Percentiles rank a stretch among this genome's conserved stretches.
Evolutionary conservation across 2,329 filamentous ascomycete species (phyloP).

Genomic region (Colletotrichum tofieldiae): DNA sequence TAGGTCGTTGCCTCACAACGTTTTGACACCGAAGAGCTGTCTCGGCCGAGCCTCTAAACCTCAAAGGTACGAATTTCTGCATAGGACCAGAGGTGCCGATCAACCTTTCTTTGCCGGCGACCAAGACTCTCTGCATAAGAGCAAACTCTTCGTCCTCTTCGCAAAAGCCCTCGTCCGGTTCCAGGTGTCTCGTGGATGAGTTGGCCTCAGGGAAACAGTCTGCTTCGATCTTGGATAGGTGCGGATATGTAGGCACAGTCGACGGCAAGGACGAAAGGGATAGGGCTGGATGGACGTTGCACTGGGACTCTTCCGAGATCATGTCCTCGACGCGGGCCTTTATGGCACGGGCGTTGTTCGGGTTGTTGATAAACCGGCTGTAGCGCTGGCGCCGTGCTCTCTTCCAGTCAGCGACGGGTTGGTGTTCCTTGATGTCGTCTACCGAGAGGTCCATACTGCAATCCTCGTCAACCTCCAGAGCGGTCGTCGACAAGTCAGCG

Average conservation of each 20-base stretch:
- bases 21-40: conserved; percentile 33
- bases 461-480: conserved; percentile 39
- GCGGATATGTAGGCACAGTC: conserved; percentile 1
- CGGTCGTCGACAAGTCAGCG: conserved; percentile 12
- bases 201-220: conserved; percentile 9
- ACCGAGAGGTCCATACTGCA: conserved; percentile 28
- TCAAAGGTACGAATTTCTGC: conserved; percentile 20
- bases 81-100: background rate
- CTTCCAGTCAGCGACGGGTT: conserved; percentile 38
- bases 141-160: conserved; percentile 27
- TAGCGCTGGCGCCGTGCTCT: conserved; percentile 35
- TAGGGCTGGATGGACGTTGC: conserved; percentile 16
- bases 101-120: background rate
- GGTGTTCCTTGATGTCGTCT: conserved; percentile 25
- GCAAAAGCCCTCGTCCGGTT: conserved; percentile 40
- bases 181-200: background rate
- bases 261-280: background rate
- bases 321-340: conserved; percentile 32
- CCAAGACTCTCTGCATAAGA: conserved; percentile 4
- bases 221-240: conserved; percentile 15
- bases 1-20: conserved; percentile 38
- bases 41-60: conserved; percentile 39
- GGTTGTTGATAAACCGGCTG: conserved; percentile 36
- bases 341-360: conserved; percentile 30
- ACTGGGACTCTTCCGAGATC: conserved; percentile 29